Evolutionary conservation across 306 rosid species (phyloP).

Genomic region (Cicer pinnatifidum): DNA sequence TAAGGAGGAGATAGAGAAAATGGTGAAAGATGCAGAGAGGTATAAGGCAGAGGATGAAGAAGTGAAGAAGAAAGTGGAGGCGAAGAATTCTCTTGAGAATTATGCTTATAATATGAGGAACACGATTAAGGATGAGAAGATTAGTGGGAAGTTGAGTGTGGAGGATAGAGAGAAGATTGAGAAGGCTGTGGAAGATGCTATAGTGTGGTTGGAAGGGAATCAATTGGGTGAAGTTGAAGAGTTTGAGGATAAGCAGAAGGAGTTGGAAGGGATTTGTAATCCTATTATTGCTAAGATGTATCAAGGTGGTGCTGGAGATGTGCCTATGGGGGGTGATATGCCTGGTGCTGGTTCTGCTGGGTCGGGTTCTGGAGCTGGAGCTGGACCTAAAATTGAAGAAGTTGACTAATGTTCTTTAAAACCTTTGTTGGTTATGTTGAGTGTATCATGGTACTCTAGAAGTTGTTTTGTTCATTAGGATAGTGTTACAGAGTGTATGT

Average conservation of each 20-base stretch:
- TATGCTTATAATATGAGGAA: constrained; percentile 89
- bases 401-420: constrained; percentile 51
- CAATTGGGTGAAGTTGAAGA: constrained; percentile 87
- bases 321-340: constrained; percentile 45
- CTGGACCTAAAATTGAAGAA: constrained; percentile 92
- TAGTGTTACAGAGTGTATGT: neutral
- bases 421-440: too few species aligned
- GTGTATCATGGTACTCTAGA: neutral
- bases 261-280: constrained; percentile 71
- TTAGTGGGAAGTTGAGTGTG: constrained; percentile 55
- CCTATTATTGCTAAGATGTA: constrained; percentile 81
- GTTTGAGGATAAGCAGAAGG: constrained; percentile 78
- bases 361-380: constrained; percentile 58
- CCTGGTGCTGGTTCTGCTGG: constrained; percentile 45
- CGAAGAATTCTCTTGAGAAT: constrained; percentile 78
- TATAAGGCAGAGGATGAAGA: constrained; percentile 84
- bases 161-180: constrained; percentile 71
- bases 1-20: constrained; percentile 83
- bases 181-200: constrained; percentile 69
- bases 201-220: constrained; percentile 76
- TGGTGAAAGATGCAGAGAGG: constrained; percentile 86
- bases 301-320: constrained; percentile 55
- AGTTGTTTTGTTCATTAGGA: neutral
- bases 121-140: constrained; percentile 73
- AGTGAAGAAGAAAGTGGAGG: constrained; percentile 89